These are phyloP conservation scores for Populus davidiana DNA, from an alignment of 345 rosid genomes.

Conservation along the genomic window DNA sequence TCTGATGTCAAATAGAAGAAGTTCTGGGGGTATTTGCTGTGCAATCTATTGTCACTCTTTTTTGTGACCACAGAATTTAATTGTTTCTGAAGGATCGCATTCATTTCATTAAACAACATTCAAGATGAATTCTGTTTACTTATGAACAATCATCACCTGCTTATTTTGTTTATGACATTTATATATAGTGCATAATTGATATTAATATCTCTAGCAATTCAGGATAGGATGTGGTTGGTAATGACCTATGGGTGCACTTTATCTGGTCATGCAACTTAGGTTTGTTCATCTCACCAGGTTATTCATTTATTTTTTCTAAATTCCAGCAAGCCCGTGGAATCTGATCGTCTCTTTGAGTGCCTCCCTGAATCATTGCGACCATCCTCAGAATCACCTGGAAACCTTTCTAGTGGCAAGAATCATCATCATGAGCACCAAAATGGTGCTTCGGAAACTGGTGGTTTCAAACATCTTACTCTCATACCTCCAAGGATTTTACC, in stretches of 20 bases:
- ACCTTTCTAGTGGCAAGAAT: conserved; percentile 42
- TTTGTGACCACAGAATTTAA: neutral
- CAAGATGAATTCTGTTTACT: neutral
- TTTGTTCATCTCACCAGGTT: conserved; percentile 8
- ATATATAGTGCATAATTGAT: conserved; percentile 2
- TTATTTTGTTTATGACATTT: neutral
- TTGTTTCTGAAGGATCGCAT: neutral
- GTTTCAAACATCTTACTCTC: conserved; percentile 73
- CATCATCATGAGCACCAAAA: conserved; percentile 56
- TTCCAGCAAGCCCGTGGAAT: conserved; percentile 88
- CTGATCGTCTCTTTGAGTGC: conserved; percentile 93
- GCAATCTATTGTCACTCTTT: neutral
- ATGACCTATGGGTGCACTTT: neutral
- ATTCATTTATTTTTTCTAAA: conserved; percentile 12
- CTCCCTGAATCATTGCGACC: conserved; percentile 92
- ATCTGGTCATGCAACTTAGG: conserved; percentile 5
- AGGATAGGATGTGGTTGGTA: conserved; percentile 6
- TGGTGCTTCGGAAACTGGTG: conserved; percentile 49
- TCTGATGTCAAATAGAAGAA: neutral
- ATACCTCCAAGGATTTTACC: conserved; percentile 85
- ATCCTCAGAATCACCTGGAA: conserved; percentile 55
- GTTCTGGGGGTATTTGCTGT: neutral
- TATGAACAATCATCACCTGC: neutral
- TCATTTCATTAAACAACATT: neutral
- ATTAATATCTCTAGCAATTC: conserved; percentile 3